These are phyloP conservation scores for Mayamaea pseudoterrestris DNA, from an alignment of 108 stramenopile species.

Conservation along the genomic window DNA sequence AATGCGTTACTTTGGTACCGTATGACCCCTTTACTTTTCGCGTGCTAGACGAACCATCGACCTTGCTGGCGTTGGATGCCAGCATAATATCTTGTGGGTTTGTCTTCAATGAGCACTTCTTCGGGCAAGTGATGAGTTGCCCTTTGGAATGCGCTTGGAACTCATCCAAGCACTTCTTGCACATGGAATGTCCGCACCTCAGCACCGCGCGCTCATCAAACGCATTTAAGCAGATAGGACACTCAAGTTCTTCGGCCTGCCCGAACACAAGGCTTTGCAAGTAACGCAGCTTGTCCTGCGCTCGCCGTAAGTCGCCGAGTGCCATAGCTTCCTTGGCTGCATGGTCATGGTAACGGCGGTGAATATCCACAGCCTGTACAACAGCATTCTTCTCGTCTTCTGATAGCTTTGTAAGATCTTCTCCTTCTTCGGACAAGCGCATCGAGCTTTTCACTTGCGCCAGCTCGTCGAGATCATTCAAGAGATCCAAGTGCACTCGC, in stretches of 20 bases:
- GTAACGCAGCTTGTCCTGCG: conserved; percentile 43
- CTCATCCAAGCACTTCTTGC: conserved; percentile 29
- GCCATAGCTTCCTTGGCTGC: conserved; percentile 47
- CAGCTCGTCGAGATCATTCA: conserved; percentile 59
- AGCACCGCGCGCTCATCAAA: conserved; percentile 56
- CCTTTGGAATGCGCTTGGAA: conserved; percentile 20
- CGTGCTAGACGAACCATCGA: conserved; percentile 27
- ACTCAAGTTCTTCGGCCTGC: conserved; percentile 8
- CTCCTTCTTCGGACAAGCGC: conserved; percentile 27
- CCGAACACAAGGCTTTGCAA: conserved; percentile 35
- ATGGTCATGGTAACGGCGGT: conserved; percentile 21
- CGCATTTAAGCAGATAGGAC: conserved; percentile 9
- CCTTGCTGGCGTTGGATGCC: conserved; percentile 27
- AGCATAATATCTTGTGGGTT: conserved; percentile 32
- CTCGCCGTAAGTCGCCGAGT: conserved; percentile 28
- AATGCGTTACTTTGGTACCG: conserved; percentile 59
- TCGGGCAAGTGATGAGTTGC: conserved; percentile 26
- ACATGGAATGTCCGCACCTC: conserved; percentile 60
- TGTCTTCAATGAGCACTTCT: conserved; percentile 30
- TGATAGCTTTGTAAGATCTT: conserved; percentile 29
- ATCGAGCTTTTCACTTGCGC: conserved; percentile 39
- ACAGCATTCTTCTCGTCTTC: conserved; percentile 29
- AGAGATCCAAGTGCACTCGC: conserved; percentile 47
- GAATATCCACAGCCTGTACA: conserved; percentile 22
- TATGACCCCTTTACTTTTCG: conserved; percentile 51